Base-by-base conservation (phyloP, 495 filamentous ascomycete genomes). In the Annulohypoxylon nitens region DNA sequence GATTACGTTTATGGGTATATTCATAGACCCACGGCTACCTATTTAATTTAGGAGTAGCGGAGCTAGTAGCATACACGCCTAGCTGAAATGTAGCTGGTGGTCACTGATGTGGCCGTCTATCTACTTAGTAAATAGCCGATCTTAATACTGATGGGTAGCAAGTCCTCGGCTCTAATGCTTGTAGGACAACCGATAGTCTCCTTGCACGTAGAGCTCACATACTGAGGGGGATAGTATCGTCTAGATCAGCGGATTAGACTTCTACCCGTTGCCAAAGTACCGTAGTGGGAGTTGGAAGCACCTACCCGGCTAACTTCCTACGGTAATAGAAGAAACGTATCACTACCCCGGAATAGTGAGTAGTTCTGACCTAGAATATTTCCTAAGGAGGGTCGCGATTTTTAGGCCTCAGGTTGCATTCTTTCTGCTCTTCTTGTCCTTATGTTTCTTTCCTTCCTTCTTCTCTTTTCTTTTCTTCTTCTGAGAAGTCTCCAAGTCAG, bases 361-460 rank as follows among this genome's bases (percentile, higher is more conserved):
- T 34, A 30, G 3, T 64, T 51, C 36, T n/a, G 18, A 39, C 33
- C 43, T 12, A 34, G n/a, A 25, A 47, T 50, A 11, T 2, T 2
- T 16, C 26, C 26, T 26, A 16, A 9, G 6, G 20, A 50, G 50
- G 34, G 6, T 20, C 8, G 30, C 9, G 37, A 25, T 14, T 41
- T 18, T 53, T 12, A n/a, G 30, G 37, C 14, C 6, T 67, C 50
- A 67, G 7, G 58, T 66, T 43, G 59, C 37, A 37, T 45, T 23
- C 36, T 75, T 77, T 39, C 73, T 78, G 37, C 39, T 60, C 57
- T 72, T 78, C 50, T 72, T 74, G 10, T 64, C 61, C 61, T 70
- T 73, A 8, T 67, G 60, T 43, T 70, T 66, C 65, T 72, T 78
- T 2, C 59, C 67, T 45, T 55, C 59, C 30, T 67, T 71, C 23